Conservation (phyloP, 495 filamentous ascomycete species). For the Aspergillus sclerotiicarbonarius region DNA sequence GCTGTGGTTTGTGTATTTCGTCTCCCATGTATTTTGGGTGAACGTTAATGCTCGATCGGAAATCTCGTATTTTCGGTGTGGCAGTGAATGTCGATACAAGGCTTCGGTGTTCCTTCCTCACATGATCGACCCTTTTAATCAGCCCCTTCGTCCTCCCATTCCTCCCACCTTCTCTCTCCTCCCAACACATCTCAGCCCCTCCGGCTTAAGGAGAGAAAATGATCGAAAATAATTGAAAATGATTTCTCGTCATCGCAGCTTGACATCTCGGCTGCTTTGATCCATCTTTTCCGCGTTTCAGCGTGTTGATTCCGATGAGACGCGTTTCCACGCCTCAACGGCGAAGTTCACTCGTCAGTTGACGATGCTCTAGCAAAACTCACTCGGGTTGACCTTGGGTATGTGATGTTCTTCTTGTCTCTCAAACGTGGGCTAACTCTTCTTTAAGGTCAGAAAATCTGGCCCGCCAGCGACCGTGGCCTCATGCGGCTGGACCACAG, state of each 20-base stretch:
- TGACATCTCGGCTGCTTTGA: neutral
- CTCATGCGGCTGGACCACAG: conserved; percentile 1
- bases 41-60: no score
- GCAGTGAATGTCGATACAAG: no score
- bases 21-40: no score
- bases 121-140: no score
- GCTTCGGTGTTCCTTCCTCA: no score
- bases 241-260: neutral
- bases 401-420: neutral
- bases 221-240: no score
- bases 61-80: no score
- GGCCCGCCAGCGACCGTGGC: neutral
- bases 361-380: conserved; percentile 9
- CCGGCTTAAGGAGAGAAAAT: no score
- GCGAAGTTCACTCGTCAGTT: neutral
- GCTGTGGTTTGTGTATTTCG: no score
- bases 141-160: no score
- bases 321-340: neutral
- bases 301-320: neutral
- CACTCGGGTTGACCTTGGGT: conserved; percentile 8
- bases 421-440: neutral
- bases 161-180: no score
- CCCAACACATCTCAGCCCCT: no score
- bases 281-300: neutral
- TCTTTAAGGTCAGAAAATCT: neutral